phyloP scores from a whole-genome alignment of 371 early-diverging fungal species.

The Rhizopus delemar region DNA sequence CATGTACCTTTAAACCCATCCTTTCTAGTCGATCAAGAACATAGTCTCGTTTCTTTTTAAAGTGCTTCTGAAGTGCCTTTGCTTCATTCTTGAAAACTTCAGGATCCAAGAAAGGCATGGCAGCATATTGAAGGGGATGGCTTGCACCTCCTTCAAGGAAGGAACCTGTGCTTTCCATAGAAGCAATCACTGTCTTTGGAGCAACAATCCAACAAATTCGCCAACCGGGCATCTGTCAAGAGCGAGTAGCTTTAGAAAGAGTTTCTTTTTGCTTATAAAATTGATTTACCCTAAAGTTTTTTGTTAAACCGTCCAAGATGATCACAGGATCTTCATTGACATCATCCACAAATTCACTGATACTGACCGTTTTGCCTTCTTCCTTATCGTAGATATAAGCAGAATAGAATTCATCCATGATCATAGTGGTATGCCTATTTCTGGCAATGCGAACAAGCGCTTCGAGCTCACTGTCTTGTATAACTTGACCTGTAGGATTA shows the following conservation, averaged over 20 bases:
- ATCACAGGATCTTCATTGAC: conserved; percentile 52
- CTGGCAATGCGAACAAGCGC: conserved; percentile 39
- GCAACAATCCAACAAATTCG: conserved; percentile 58
- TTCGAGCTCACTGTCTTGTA: conserved; percentile 43
- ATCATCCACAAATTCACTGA: conserved; percentile 43
- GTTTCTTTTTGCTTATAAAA: background rate
- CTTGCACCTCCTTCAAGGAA: conserved; percentile 59
- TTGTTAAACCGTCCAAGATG: conserved; percentile 46
- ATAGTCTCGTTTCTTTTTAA: conserved; percentile 46
- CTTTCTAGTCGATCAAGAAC: conserved; percentile 37
- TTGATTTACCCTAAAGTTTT: conserved; percentile 41
- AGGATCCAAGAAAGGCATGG: conserved; percentile 51
- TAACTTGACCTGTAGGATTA: conserved; percentile 56
- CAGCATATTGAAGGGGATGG: conserved; percentile 51
- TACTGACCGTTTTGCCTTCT: conserved; percentile 44
- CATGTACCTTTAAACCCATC: conserved; percentile 39
- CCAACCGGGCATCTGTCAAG: conserved; percentile 52
- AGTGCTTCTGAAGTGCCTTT: conserved; percentile 46
- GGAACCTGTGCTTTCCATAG: conserved; percentile 50
- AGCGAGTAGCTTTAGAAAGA: too few species aligned
- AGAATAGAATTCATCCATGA: conserved; percentile 57
- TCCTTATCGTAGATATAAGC: conserved; percentile 50
- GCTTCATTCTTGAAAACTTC: conserved; percentile 40
- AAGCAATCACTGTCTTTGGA: conserved; percentile 48
- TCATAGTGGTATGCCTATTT: conserved; percentile 44